Base-by-base conservation (phyloP, 1,139 yeast genomes). In the Pichia sp. region DNA sequence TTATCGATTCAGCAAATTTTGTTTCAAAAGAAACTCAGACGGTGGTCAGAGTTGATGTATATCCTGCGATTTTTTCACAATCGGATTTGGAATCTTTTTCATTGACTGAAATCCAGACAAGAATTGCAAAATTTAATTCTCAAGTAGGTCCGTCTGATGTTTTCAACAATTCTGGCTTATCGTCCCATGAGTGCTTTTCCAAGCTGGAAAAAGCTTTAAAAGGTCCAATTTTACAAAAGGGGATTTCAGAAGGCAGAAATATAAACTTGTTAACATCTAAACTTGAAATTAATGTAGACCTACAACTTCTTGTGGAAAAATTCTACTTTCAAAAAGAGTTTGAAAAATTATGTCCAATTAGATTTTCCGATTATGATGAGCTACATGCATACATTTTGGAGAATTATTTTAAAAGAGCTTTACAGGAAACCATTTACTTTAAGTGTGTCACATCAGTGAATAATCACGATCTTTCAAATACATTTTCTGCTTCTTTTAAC, bases 191-290 rank as follows among this genome's bases (percentile, higher is more conserved):
- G 43, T 79, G 87, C 55, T 62, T 81, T 34, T 68, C 67, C 42
- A 79, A 83, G 27, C 56, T 82, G 28, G 69, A 75, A 46, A 77
- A 77, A 51, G 81, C 80, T 3, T 64, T 83, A 42, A 75, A 69
- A 51, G 87, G 85, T 0, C 88, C 90, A 0, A 58, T 83, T 5
- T 59, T 66, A 11, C 61, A 72, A 33, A 62, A 60, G 3, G 65
- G 72, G 1, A 61, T 56, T 4, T 73, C 70, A n/a, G 72, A 71
- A 16, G 62, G 67, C 3, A 78, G 73, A 52, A 73, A 82, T 0
- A 77, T 83, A 23, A 68, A 73, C 49, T 61, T 77, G 4, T 59
- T 64, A n/a, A 69, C 55, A 39, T 68, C 76, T 2, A 66, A 70
- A 2, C 62, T 82, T 50, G 76, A 73, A 47, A 65, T 82, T 0